Conservation (phyloP, 306 rosid genomes). For the Inga oerstediana region DNA sequence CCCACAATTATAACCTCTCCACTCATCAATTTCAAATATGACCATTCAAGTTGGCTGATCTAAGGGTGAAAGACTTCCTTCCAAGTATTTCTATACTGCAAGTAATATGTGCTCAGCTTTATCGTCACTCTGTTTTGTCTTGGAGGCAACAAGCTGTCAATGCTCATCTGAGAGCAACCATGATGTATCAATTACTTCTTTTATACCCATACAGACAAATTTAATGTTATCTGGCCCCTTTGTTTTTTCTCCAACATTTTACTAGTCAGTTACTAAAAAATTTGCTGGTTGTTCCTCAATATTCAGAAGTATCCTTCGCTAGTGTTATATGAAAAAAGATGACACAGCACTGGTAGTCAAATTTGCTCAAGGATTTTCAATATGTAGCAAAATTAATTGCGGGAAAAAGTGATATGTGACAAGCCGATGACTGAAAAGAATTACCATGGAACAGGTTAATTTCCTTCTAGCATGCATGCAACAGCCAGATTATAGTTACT, state of each 20-base stretch:
- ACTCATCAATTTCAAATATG: constrained; percentile 16
- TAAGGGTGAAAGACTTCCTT: not conserved
- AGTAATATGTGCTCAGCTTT: constrained; percentile 25
- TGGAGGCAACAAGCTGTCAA: constrained; percentile 2
- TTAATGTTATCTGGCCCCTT: not conserved
- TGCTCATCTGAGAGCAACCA: not conserved
- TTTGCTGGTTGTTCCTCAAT: not conserved
- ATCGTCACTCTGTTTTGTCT: constrained; percentile 21
- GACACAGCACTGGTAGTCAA: not conserved
- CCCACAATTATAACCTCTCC: constrained; percentile 12
- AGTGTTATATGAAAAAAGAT: not conserved
- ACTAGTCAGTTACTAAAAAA: not conserved
- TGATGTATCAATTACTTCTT: not conserved
- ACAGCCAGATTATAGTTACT: not conserved
- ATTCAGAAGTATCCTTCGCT: not conserved
- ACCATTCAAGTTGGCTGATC: constrained; percentile 16
- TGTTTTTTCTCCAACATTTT: not conserved
- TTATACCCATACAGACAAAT: not conserved
- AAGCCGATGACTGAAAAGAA: not conserved
- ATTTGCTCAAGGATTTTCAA: not conserved
- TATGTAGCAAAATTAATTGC: not conserved
- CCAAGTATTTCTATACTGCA: not conserved
- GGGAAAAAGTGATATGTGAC: not conserved
- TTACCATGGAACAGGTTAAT: constrained; percentile 16
- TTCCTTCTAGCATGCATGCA: constrained; percentile 18